Evolutionary conservation across 2,329 filamentous ascomycete genomes (phyloP), one percentile per base, ranked within the genome.

Genomic region (Dichotomopilus funicola): DNA sequence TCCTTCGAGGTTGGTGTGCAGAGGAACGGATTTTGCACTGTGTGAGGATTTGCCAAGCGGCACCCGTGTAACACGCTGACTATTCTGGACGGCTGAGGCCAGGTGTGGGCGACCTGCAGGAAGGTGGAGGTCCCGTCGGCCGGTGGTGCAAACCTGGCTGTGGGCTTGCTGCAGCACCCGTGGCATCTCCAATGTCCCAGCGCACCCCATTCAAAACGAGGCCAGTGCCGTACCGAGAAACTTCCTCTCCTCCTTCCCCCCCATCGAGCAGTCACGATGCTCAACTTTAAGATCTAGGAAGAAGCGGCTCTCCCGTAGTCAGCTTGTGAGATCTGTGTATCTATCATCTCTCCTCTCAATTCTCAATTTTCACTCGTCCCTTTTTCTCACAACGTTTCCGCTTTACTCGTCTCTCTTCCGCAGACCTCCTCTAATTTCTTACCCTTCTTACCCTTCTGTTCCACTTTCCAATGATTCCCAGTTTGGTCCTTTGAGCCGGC

Each of bases 271-370:
- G 72, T 69, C 73, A 74, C 73, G 69, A 80, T 82, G 77, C 78
- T 78, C 75, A 75, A 74, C 70, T 75, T 66, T 67, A 71, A 71
- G 72, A 72, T 79, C 69, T 81, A 64, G 75, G 74, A 75, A 68
- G 69, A 73, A 75, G 74, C 78, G 76, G 77, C 77, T 78, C 71
- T 71, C 68, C 64, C 36, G 74, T 74, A 79, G 78, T 80, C 77
- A 78, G 78, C 78, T 79, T 72, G 67, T 67, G 63, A 67, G 63
- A 66, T 64, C 61, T 62, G 53, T 61, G 61, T 73, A 64, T 67
- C 65, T 44, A 60, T 55, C 61, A 48, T 65, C 54, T 55, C 59
- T 51, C 60, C 58, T 62, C 57, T 27, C 19, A 27, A 27, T 27
- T 27, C 19, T 27, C 51, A 49, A 47, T 52, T 56, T 58, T 57